Percentiles rank a stretch among this genome's conserved stretches.
These are phyloP conservation scores for Ophiocordyceps robertsii DNA, from an alignment of 2,329 filamentous ascomycete species.

Conservation along the genomic window DNA sequence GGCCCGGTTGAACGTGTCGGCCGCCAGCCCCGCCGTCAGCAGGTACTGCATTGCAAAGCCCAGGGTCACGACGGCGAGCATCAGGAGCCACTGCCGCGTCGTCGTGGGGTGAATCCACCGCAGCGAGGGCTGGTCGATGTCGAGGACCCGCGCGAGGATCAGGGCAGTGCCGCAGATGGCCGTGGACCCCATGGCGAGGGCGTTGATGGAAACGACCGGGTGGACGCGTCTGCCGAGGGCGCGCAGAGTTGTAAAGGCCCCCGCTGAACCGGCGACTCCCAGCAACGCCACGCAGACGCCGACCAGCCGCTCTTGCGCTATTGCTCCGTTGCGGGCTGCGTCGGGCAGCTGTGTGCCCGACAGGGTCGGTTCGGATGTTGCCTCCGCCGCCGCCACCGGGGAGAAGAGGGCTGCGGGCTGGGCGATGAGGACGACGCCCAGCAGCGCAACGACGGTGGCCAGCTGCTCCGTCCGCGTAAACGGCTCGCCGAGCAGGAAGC, in stretches of 20 bases:
- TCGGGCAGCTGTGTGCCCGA: constrained; percentile 10
- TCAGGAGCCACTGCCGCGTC: constrained; percentile 47
- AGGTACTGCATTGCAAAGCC: constrained; percentile 81
- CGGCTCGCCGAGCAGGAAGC: constrained; percentile 58
- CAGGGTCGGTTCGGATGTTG: constrained; percentile 1
- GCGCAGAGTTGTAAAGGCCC: constrained; percentile 62
- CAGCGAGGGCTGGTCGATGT: constrained; percentile 31
- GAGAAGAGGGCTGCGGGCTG: constrained; percentile 48
- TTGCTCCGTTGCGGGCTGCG: constrained; percentile 24
- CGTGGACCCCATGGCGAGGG: constrained; percentile 61
- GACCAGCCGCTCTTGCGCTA: constrained; percentile 49
- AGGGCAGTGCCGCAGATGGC: constrained; percentile 53
- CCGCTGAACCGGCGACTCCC: constrained; percentile 63
- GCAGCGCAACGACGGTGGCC: constrained; percentile 59
- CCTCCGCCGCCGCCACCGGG: constrained; percentile 2
- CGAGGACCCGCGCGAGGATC: constrained; percentile 29
- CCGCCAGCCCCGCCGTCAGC: constrained; percentile 62
- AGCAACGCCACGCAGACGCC: constrained; percentile 62
- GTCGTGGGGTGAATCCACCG: constrained; percentile 27
- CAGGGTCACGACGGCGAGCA: constrained; percentile 55
- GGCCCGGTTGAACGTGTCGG: constrained; percentile 50
- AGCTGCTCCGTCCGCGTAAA: constrained; percentile 69
- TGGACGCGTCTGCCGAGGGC: constrained; percentile 71
- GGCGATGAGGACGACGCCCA: constrained; percentile 74
- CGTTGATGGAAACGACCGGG: constrained; percentile 74